A percentile compares a stretch with the other conserved stretches of the same genome.
phyloP scores from a whole-genome alignment of 192 early-diverging fungal species.

The Coemansia erecta region DNA sequence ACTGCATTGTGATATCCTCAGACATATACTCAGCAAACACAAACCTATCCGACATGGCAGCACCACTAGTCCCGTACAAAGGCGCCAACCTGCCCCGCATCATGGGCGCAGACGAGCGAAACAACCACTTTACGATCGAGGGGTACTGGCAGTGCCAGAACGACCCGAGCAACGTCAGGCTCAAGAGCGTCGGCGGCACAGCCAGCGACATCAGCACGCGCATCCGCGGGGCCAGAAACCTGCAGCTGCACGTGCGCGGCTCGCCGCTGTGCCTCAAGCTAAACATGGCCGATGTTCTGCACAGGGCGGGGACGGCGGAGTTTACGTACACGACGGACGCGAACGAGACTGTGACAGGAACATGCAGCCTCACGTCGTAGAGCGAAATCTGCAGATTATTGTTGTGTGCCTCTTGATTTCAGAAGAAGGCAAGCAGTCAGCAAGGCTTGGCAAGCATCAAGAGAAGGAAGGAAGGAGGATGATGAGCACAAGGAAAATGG shows the following conservation, averaged over 20 bases:
- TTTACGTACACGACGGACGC: conserved; percentile 1
- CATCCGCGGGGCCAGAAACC: background rate
- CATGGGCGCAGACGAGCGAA: no score
- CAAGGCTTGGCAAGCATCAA: no score
- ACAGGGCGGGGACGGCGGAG: background rate
- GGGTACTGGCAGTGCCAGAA: background rate
- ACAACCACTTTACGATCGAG: background rate
- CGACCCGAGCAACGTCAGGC: background rate
- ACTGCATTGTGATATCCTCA: no score
- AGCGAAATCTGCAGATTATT: no score
- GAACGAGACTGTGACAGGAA: background rate
- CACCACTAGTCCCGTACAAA: no score
- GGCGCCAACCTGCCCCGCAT: no score
- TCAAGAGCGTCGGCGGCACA: background rate
- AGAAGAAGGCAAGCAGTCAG: no score
- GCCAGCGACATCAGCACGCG: background rate
- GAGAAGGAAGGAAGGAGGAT: no score
- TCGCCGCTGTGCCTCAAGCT: background rate
- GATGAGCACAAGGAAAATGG: no score
- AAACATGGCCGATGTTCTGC: background rate
- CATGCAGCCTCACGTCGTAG: background rate
- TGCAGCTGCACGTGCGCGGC: background rate
- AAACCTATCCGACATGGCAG: no score
- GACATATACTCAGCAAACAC: no score
- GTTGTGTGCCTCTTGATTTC: no score